These are phyloP conservation scores for Suillus bovinus DNA, from an alignment of 768 basidiomycete genomes.

Conservation along the genomic window DNA sequence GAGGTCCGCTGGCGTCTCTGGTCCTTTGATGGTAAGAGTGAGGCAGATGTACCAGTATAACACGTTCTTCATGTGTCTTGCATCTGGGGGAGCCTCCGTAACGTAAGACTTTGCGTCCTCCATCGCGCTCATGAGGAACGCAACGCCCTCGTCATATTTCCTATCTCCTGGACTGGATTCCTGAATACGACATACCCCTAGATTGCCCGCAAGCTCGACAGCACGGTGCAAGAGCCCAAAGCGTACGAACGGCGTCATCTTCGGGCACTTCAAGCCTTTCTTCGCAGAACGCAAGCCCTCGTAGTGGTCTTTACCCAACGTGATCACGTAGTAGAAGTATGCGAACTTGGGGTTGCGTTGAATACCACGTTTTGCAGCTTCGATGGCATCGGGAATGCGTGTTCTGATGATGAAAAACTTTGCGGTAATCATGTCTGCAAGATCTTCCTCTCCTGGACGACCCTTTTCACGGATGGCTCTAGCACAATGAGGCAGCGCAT, in stretches of 20 bases:
- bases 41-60: slow-evolving; percentile 61
- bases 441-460: slow-evolving; percentile 44
- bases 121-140: slow-evolving; percentile 57
- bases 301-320: slow-evolving; percentile 46
- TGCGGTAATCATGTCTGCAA: slow-evolving; percentile 66
- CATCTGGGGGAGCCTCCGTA: slow-evolving; percentile 59
- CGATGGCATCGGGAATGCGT: slow-evolving; percentile 49
- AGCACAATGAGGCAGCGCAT: slow-evolving; percentile 61
- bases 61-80: slow-evolving; percentile 58
- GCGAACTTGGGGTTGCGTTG: slow-evolving; percentile 57
- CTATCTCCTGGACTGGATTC: slow-evolving; percentile 40
- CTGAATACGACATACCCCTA: slow-evolving; percentile 52
- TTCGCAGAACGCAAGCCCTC: slow-evolving; percentile 63
- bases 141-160: slow-evolving; percentile 60
- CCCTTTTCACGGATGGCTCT: slow-evolving; percentile 49
- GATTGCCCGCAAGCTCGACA: slow-evolving; percentile 57
- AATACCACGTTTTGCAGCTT: slow-evolving; percentile 46
- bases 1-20: slow-evolving; percentile 49
- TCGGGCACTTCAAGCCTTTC: slow-evolving; percentile 61
- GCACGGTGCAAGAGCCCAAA: slow-evolving; percentile 62
- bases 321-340: slow-evolving; percentile 66
- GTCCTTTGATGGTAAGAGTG: slow-evolving; percentile 50
- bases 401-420: slow-evolving; percentile 54
- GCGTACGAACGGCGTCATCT: slow-evolving; percentile 54
- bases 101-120: slow-evolving; percentile 62